Base-by-base conservation (phyloP, 805 yeast genomes). In the Ogataea sp. region DNA sequence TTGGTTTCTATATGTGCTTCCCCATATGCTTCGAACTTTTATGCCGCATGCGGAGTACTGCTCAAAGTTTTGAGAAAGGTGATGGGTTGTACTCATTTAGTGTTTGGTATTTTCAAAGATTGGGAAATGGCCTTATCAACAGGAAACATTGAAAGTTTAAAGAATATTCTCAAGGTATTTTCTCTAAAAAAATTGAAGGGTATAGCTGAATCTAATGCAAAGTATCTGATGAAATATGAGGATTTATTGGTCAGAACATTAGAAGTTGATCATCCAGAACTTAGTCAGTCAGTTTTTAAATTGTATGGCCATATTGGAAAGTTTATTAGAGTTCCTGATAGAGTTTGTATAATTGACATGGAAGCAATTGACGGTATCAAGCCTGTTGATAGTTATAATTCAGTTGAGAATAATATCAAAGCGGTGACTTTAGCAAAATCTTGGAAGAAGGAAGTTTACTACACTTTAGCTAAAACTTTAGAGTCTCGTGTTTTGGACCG, bases 31-130 rank as follows among this genome's bases (percentile, higher is more conserved):
- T 78, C 78, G 3, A 74, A 84, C n/a, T 71, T 87, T 1, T 64
- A 69, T 9, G 73, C 80, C 17, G 94, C 96, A 0, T 86, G 83
- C 39, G 58, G 71, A 0, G 73, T 83, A 2, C 59, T 93, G 40
- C 70, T 76, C 2, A 79, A 81, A 23, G 76, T 84, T 1, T 73
- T 84, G 70, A 81, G 78, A 48, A 75, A 83, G 41, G 62, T 90
- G 4, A 69, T 78, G 46, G 67, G 72, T 16, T 71, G 86, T 28
- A 57, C 81, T 2, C 67, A 67, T 10, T 52, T 60, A 15, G 61
- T 84, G 2, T 59, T 87, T 20, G 62, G 64, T 8, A 62, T 68
- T 2, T 60, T 83, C 15, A 56, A 70, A 6, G 59, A 59, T 14
- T 59, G 64, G 64, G 60, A 57, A 16, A 28, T 47, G 20, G 80